A percentile compares a stretch with the other conserved stretches of the same genome.
Conservation (phyloP, 176 grass and related monocot genomes). For the Juncus effusus region DNA sequence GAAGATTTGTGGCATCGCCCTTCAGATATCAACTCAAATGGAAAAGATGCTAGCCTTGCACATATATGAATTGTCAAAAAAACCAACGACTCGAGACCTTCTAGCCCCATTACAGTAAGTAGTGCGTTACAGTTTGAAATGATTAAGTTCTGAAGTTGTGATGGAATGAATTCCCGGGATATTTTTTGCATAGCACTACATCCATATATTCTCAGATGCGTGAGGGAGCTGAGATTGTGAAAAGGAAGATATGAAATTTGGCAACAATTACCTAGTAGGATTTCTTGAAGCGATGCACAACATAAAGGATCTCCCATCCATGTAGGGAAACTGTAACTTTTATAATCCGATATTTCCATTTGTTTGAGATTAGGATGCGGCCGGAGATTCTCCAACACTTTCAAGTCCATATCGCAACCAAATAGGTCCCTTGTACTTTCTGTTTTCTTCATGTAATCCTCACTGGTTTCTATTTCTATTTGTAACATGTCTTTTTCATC, state of each 20-base stretch:
- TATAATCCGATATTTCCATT: neutral
- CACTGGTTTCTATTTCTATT: neutral
- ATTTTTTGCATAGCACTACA: neutral
- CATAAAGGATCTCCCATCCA: conserved; percentile 18
- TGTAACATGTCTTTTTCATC: neutral
- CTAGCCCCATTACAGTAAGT: neutral
- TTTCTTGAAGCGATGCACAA: conserved; percentile 3
- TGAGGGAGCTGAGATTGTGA: neutral
- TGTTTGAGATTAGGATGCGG: conserved; percentile 15
- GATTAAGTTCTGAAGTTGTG: neutral
- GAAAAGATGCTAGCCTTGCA: neutral
- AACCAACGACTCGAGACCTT: neutral
- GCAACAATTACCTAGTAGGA: neutral
- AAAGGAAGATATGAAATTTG: neutral
- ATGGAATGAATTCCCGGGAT: neutral
- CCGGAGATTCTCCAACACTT: neutral
- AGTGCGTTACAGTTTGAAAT: neutral
- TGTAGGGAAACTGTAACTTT: neutral
- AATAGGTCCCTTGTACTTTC: too few species aligned
- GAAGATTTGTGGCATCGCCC: neutral
- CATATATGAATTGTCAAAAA: neutral
- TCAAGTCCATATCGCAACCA: neutral
- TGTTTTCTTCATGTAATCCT: too few species aligned
- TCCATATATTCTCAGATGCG: neutral
- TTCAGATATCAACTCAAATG: neutral